Conservation (phyloP, 306 rosid species). For the Citrullus mucosospermus region DNA sequence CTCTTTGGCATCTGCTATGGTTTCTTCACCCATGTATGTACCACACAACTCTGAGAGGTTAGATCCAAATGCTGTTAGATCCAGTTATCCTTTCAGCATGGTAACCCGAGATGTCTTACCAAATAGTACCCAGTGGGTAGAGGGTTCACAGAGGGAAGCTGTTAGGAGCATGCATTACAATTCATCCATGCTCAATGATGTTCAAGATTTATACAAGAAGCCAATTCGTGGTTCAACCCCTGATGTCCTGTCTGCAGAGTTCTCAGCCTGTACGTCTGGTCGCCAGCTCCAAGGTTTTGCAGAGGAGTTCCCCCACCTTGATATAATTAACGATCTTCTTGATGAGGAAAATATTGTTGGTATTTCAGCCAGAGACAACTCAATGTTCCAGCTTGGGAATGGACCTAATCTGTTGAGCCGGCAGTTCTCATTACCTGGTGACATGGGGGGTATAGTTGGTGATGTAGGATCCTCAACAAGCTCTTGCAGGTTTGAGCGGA, state of each 20-base stretch:
- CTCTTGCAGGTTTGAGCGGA: constrained; percentile 77
- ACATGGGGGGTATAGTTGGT: constrained; percentile 34
- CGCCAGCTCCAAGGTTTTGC: constrained; percentile 54
- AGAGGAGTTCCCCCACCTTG: constrained; percentile 95
- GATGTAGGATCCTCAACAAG: constrained; percentile 55
- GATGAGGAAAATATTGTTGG: constrained; percentile 67
- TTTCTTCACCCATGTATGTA: constrained; percentile 44
- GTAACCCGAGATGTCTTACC: constrained; percentile 36
- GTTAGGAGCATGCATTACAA: constrained; percentile 39
- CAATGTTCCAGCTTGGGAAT: constrained; percentile 25
- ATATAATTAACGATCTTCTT: constrained; percentile 89
- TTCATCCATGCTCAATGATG: constrained; percentile 34
- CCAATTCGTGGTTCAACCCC: constrained; percentile 33
- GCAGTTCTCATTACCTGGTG: constrained; percentile 71
- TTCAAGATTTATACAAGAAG: constrained; percentile 43
- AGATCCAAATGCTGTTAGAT: constrained; percentile 34
- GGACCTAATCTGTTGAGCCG: constrained; percentile 48
- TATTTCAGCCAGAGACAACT: constrained; percentile 16
- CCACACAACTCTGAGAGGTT: constrained; percentile 53
- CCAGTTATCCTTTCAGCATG: constrained; percentile 46
- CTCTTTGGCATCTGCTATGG: constrained; percentile 52
- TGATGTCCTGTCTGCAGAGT: constrained; percentile 32
- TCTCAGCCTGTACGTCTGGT: constrained; percentile 51
- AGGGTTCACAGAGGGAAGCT: constrained; percentile 44
- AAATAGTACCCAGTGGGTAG: constrained; percentile 60